These are phyloP conservation scores for Parsonsia alboflavescens DNA, from an alignment of 257 asterid species.

Conservation along the genomic window DNA sequence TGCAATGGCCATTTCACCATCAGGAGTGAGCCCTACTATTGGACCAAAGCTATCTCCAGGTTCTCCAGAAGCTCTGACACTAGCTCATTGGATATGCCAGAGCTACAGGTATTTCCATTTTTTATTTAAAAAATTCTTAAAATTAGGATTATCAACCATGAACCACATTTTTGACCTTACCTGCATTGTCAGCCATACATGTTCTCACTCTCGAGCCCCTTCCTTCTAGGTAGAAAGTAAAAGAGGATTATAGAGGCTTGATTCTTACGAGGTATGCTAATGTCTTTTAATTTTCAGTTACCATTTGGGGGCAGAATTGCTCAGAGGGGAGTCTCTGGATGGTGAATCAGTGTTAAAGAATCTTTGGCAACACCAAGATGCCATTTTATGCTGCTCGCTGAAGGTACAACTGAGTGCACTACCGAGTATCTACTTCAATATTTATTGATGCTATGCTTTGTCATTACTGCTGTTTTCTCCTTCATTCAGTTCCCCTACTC, in stretches of 20 bases:
- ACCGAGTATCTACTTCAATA: not conserved
- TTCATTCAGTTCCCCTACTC: not conserved
- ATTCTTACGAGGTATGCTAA: not conserved
- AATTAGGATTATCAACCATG: not conserved
- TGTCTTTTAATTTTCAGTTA: slow-evolving; percentile 37
- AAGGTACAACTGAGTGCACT: slow-evolving; percentile 43
- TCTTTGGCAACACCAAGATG: slow-evolving; percentile 96
- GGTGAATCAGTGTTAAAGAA: slow-evolving; percentile 64
- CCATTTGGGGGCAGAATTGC: slow-evolving; percentile 71
- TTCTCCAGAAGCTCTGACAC: slow-evolving; percentile 90
- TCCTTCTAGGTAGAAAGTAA: not conserved
- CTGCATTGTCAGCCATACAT: not conserved
- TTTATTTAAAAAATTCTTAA: not conserved
- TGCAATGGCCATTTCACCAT: slow-evolving; percentile 86
- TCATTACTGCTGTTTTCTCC: not conserved
- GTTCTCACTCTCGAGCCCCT: not conserved
- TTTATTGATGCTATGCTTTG: not conserved
- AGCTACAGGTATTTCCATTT: slow-evolving; percentile 57
- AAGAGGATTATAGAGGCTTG: not conserved
- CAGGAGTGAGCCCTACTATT: slow-evolving; percentile 49
- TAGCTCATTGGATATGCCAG: slow-evolving; percentile 94
- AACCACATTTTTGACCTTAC: not conserved
- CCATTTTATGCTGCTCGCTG: slow-evolving; percentile 89
- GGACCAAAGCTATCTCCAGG: slow-evolving; percentile 59
- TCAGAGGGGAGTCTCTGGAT: slow-evolving; percentile 40